Percentiles rank a stretch among this genome's conserved stretches.
Evolutionary conservation across 1,284 basidiomycete species (phyloP).

Genomic region (Ceraceosorus guamensis): DNA sequence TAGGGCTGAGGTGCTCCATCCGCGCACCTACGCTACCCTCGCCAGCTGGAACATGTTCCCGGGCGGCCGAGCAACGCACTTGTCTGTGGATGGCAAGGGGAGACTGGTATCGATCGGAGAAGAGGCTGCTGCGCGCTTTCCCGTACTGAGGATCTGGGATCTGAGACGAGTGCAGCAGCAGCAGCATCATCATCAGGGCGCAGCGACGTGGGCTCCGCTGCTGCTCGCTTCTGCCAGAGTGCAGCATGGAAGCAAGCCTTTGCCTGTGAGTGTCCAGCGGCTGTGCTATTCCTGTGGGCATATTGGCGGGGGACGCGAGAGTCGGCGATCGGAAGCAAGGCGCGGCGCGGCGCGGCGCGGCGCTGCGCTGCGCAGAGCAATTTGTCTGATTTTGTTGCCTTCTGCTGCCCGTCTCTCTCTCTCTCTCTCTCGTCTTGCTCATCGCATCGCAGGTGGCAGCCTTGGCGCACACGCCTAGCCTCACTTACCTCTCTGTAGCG

Average conservation of each 20-base stretch:
- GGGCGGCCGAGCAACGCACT: slow-evolving; percentile 23
- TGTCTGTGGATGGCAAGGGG: slow-evolving; percentile 28
- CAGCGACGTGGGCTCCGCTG: slow-evolving; percentile 17
- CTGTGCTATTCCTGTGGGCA: no score
- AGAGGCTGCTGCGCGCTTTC: slow-evolving; percentile 27
- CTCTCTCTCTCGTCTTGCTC: not conserved
- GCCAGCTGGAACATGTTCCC: slow-evolving; percentile 30
- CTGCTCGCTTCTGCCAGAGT: slow-evolving; percentile 37
- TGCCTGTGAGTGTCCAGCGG: slow-evolving; percentile 15
- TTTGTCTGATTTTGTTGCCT: not conserved
- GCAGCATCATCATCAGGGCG: no score
- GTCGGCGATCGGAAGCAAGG: not conserved
- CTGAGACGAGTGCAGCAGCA: slow-evolving; percentile 10
- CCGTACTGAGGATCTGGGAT: slow-evolving; percentile 41
- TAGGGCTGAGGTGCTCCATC: slow-evolving; percentile 26
- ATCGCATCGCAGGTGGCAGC: slow-evolving; percentile 61
- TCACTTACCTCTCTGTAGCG: slow-evolving; percentile 81
- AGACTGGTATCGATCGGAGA: slow-evolving; percentile 31
- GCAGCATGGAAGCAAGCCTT: slow-evolving; percentile 36
- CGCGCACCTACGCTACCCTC: slow-evolving; percentile 22
- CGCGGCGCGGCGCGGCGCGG: not conserved
- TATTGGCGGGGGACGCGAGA: no score
- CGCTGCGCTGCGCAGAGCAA: not conserved
- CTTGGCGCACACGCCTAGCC: slow-evolving; percentile 68
- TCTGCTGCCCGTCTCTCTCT: not conserved